Base-by-base conservation (phyloP, 2,329 filamentous ascomycete genomes). In the Verticillium dahliae region DNA sequence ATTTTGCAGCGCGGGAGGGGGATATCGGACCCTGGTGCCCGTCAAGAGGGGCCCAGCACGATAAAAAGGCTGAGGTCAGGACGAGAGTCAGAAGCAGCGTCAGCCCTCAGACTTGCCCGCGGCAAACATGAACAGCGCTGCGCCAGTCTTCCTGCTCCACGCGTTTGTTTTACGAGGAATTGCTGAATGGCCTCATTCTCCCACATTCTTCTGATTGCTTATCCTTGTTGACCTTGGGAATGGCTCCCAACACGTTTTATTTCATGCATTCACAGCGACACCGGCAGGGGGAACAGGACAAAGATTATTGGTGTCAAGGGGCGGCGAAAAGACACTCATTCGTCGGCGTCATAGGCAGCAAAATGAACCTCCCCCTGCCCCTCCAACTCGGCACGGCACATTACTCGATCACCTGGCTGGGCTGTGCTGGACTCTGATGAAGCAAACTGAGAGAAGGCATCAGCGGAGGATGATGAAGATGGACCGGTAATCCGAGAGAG, bases 401-500 rank as follows among this genome's bases (percentile, higher is more conserved):
- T 2, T 14, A 41, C 39, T 15, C 15, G 11, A 41, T 9, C 2
- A n/a, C 39, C 11, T 14, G 15, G 39, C 39, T 41, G 11, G 13
- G 15, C 6, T 41, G 39, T 41, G 14, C 39, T 5, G 39, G 39
- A 41, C 14, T 14, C 13, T 4, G 39, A 41, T 41, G 39, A 41
- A 15, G 39, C 39, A 41, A 41, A 15, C 39, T 6, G 39, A 38
- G 41, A 55, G 55, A 59, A 59, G 34, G 56, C 15, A 13, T 14
- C 10, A 14, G 15, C 18, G 59, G 52, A 39, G 54, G 57, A 54
- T 58, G n/a, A n/a, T 6, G 14, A 31, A 31, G 14, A 13, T 35
- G 14, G 37, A 10, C 56, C 39, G 37, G 61, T 56, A 52, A 50
- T 38, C 62, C 27, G 45, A 56, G 58, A 56, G 55, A 18, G n/a